A percentile compares a stretch with the other conserved stretches of the same genome.
These are phyloP conservation scores for Geotrichum australiense DNA, from an alignment of 1,139 yeast species.

Conservation along the genomic window DNA sequence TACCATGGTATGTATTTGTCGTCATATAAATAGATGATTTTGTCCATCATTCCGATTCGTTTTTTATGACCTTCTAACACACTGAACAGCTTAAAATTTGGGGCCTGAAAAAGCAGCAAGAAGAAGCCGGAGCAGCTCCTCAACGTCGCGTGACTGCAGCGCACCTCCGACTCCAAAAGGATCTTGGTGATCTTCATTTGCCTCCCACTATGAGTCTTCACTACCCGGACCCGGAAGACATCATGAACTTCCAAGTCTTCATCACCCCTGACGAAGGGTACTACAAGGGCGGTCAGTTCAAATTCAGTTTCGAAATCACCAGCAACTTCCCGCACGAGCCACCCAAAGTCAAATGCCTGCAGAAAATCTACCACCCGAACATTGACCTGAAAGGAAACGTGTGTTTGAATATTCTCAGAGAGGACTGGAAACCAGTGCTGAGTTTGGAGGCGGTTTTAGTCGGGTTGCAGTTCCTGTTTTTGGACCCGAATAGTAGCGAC, in stretches of 20 bases:
- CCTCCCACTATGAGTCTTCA: slow-evolving; percentile 56
- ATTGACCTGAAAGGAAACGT: slow-evolving; percentile 87
- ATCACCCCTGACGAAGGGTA: slow-evolving; percentile 76
- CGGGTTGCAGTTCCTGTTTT: slow-evolving; percentile 76
- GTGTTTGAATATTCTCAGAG: slow-evolving; percentile 82
- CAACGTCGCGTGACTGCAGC: slow-evolving; percentile 42
- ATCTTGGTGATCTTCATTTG: slow-evolving; percentile 59
- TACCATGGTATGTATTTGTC: background rate
- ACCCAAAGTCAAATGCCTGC: slow-evolving; percentile 69
- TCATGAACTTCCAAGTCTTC: slow-evolving; percentile 53
- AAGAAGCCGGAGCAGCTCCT: slow-evolving; percentile 27
- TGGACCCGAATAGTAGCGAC: slow-evolving; percentile 88
- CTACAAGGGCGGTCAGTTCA: slow-evolving; percentile 63
- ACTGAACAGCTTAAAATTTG: slow-evolving; percentile 35
- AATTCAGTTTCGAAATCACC: slow-evolving; percentile 56
- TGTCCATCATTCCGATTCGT: background rate
- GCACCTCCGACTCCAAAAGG: slow-evolving; percentile 43
- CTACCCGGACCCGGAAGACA: slow-evolving; percentile 50
- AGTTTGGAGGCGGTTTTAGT: slow-evolving; percentile 66
- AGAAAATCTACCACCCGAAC: slow-evolving; percentile 86
- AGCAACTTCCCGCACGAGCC: slow-evolving; percentile 87
- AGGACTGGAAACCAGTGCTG: slow-evolving; percentile 95
- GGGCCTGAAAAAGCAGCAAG: slow-evolving; percentile 38
- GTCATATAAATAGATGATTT: background rate
- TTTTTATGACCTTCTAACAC: background rate